Base-by-base conservation (phyloP, 2,329 filamentous ascomycete species). In the Alternaria angustiovoidea region DNA sequence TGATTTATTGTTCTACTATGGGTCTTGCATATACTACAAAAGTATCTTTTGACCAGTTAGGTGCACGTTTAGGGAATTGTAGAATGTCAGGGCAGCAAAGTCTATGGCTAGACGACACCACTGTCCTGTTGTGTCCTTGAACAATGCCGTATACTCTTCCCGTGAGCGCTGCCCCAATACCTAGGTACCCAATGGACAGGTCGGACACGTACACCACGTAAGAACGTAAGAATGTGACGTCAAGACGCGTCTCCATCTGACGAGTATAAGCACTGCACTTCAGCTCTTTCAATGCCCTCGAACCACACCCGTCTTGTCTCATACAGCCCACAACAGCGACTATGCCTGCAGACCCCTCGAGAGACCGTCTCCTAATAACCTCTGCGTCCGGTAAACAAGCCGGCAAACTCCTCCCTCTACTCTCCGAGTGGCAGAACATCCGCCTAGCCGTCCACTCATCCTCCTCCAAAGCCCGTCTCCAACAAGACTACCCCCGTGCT, bases 361-460 rank as follows among this genome's bases (percentile, higher is more conserved):
- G 71, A 22, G 75, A 79, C 42, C 43, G 79, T 36, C 62, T 81
- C 28, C 72, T 79, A 30, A 61, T 81, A 26, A 80, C 78, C 38
- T 78, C 72, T 54, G 77, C 79, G 5, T 72, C 71, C 22, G 79
- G 79, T 46, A 80, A 79, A 51, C 79, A 81, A 66, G 69, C 70
- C 60, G 61, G 67, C 7, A 62, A 64, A 2, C 69, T 81, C 28
- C 71, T 81, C 36, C 77, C 77, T 7, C 67, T 76, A 3, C 64
- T 81, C 11, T 61, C 71, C 11, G 53, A 67, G 18, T 75, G 72
- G 64, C 72, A 71, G 39, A 67, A 63, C 32, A 68, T 81, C 5
- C 78, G 78, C 20, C 70, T 81, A 1, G 74, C 72, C 36, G 74
- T 75, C 26, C 60, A 75, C 51, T 75, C 71, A 7, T 14, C 61